Evolutionary conservation across 805 yeast species (phyloP).

Genomic region (Komagataella populi): DNA sequence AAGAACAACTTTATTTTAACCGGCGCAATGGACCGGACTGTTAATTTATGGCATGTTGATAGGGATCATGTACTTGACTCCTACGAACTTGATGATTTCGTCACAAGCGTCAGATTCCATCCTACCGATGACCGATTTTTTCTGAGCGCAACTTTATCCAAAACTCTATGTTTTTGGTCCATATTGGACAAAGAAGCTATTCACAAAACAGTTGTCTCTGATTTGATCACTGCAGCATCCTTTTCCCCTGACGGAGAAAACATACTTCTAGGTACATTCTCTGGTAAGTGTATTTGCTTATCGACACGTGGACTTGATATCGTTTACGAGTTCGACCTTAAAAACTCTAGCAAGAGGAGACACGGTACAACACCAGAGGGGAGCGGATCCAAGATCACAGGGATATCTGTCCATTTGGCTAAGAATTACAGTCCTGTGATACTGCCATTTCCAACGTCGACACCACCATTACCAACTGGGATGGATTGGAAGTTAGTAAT

Average conservation of each 20-base stretch:
- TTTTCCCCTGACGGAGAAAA: conserved; percentile 55
- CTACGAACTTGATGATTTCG: conserved; percentile 69
- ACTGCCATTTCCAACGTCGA: not conserved
- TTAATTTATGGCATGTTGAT: conserved; percentile 74
- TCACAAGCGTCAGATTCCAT: conserved; percentile 68
- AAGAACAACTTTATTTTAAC: conserved; percentile 62
- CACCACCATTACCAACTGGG: not conserved
- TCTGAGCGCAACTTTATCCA: conserved; percentile 69
- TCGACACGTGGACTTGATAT: conserved; percentile 51
- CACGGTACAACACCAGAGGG: conserved; percentile 3
- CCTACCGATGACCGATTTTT: conserved; percentile 83
- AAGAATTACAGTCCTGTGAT: conserved; percentile 7
- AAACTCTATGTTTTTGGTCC: conserved; percentile 69
- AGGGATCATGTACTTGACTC: conserved; percentile 46
- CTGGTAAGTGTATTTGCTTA: conserved; percentile 50
- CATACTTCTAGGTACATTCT: conserved; percentile 64
- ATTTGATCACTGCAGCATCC: conserved; percentile 60
- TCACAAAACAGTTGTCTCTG: conserved; percentile 45
- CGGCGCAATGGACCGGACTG: conserved; percentile 79
- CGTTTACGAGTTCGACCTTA: conserved; percentile 28
- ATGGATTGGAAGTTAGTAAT: conserved; percentile 25
- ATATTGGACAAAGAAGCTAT: conserved; percentile 59
- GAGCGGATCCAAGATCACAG: conserved; percentile 56
- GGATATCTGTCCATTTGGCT: conserved; percentile 32
- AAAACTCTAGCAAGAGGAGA: conserved; percentile 19